Evolutionary conservation across 441 rosid species (phyloP).

Genomic region (Metrosideros polymorpha): DNA sequence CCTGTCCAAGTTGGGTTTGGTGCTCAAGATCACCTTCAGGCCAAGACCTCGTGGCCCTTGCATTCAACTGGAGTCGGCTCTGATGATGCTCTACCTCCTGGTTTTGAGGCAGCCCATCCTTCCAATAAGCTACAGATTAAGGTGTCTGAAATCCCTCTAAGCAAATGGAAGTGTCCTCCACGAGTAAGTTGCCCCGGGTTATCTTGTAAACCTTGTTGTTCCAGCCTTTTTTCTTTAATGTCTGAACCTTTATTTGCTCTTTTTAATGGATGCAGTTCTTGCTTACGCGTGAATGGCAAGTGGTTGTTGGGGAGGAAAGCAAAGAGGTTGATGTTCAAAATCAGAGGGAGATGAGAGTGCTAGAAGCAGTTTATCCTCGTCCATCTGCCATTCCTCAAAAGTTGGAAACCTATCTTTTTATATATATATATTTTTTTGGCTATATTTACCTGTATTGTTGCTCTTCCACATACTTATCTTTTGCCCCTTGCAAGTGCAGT

Average conservation of each 20-base stretch:
- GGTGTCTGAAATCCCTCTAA: conserved; percentile 57
- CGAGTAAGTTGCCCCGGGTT: conserved; percentile 33
- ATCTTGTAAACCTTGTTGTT: background rate
- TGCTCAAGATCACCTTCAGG: conserved; percentile 92
- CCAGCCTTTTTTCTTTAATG: conserved; percentile 8
- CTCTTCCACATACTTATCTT: conserved; percentile 10
- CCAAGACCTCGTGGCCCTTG: conserved; percentile 48
- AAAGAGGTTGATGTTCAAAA: conserved; percentile 48
- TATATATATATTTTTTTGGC: background rate
- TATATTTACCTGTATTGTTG: background rate
- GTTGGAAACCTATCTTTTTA: conserved; percentile 23
- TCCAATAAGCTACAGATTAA: conserved; percentile 39
- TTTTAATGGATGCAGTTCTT: conserved; percentile 27
- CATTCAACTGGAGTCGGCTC: conserved; percentile 34
- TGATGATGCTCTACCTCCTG: conserved; percentile 84
- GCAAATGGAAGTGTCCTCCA: conserved; percentile 68
- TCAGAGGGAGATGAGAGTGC: conserved; percentile 67
- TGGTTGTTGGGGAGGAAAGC: conserved; percentile 83
- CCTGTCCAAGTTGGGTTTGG: conserved; percentile 83
- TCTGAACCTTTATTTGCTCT: background rate
- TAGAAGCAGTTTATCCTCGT: conserved; percentile 80
- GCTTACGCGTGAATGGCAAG: conserved; percentile 44
- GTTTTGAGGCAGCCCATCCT: conserved; percentile 70
- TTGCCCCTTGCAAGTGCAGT: conserved; percentile 33
- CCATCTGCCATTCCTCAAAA: conserved; percentile 69